Base-by-base conservation (phyloP, 2,329 filamentous ascomycete genomes). In the Sporothrix phasma region DNA sequence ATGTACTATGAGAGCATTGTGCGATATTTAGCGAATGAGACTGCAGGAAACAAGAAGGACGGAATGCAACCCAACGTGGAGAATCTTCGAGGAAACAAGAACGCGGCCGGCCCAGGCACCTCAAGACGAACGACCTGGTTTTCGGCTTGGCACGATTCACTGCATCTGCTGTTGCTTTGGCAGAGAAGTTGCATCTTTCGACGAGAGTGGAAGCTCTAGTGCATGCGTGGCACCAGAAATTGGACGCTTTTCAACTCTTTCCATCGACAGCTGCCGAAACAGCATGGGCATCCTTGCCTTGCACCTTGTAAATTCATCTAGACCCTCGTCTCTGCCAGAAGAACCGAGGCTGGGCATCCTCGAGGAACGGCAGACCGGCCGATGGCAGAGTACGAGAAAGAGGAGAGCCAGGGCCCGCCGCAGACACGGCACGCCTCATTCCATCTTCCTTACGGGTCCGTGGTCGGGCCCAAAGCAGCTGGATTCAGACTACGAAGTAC, bases 11-110 rank as follows among this genome's bases (percentile, higher is more conserved):
- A 41, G 54, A 58, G 0, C 13, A 41, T 2, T 4, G 34, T 10
- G 34, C 3, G 29, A 8, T n/a, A 24, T 26, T 13, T 7, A 17
- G 19, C 39, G 39, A 59, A 59, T 59, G 24, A 45, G 39, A 41
- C 26, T 43, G 17, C 15, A 26, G 24, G 39, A 45, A 24, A 37
- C 39, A 45, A 15, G 15, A 59, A 31, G 56, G 43, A 59, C 56
- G 51, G 24, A 59, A 59, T 59, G 56, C 31, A 46, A 59, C 56
- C 56, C 56, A 59, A 59, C 24, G 56, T 59, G 24, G 56, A 58
- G 53, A 43, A 22, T 3, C n/a, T 4, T n/a, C 51, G 8, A 56
- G 13, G 10, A 34, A 54, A 54, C 19, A 13, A 11, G 34, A 7
- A 26, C 3, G 13, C 34, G 8, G 4, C 11, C 10, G 10, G 15